phyloP scores from a whole-genome alignment of 495 filamentous ascomycete genomes.

The Neurospora sp. region DNA sequence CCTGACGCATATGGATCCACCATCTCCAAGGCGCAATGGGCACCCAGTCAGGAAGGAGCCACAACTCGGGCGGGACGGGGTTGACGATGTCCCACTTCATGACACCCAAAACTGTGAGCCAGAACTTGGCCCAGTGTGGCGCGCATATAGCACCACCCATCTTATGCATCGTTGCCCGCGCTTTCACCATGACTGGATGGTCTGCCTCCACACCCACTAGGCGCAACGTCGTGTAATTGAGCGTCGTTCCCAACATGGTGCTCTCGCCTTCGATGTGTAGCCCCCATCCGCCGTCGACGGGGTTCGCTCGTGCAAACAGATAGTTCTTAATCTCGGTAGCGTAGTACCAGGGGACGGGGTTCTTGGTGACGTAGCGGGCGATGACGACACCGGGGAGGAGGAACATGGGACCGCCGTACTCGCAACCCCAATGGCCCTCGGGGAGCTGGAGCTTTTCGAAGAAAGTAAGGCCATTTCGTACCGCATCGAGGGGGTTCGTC shows the following conservation, averaged over 20 bases:
- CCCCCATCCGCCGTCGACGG: constrained; percentile 91
- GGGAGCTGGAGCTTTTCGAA: constrained; percentile 83
- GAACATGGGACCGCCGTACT: constrained; percentile 88
- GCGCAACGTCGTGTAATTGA: constrained; percentile 83
- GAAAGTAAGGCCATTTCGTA: constrained; percentile 76
- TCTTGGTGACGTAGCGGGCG: constrained; percentile 85
- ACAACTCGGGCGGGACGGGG: constrained; percentile 84
- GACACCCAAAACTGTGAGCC: constrained; percentile 75
- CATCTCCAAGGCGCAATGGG: constrained; percentile 92
- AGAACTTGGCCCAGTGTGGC: constrained; percentile 95
- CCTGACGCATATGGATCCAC: constrained; percentile 96
- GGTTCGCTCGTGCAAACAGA: constrained; percentile 76
- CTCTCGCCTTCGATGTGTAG: constrained; percentile 94
- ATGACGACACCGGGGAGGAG: constrained; percentile 78
- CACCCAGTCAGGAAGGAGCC: constrained; percentile 93
- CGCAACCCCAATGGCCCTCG: constrained; percentile 90
- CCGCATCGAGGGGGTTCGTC: constrained; percentile 63
- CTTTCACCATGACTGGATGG: constrained; percentile 77
- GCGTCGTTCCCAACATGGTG: constrained; percentile 76
- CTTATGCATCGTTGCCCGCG: constrained; percentile 68
- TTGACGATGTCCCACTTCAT: constrained; percentile 89
- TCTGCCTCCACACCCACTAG: constrained; percentile 84
- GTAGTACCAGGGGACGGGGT: constrained; percentile 70
- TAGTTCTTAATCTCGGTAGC: constrained; percentile 89
- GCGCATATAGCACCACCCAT: constrained; percentile 76